Evolutionary conservation across 2,329 filamentous ascomycete genomes (phyloP), one percentile per base, ranked within the genome.

Genomic region (Hypoxylon sp.): DNA sequence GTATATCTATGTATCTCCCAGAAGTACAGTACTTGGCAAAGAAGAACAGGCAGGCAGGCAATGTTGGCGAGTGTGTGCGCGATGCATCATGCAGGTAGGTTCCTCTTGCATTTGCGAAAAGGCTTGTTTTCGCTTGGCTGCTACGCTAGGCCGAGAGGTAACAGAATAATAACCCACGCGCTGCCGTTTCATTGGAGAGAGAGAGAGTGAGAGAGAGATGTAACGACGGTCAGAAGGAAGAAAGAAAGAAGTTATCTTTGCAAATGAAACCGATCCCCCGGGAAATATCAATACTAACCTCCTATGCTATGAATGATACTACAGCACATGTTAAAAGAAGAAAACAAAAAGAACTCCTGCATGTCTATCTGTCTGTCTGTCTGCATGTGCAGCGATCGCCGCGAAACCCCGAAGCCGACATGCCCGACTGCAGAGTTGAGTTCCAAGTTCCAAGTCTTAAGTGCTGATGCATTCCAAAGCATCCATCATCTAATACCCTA

Each of bases 41-140:
- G n/a, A 15, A 20, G 16, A 25, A 21, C n/a, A n/a, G n/a, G 25
- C 25, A 27, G 26, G 7, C 20, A 36, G 20, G 17, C n/a, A 19
- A 29, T n/a, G n/a, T n/a, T n/a, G n/a, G n/a, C n/a, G n/a, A n/a
- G n/a, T n/a, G n/a, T n/a, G n/a, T n/a, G n/a, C n/a, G 41, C 30
- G 35, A 51, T 55, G 51, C 55, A 51, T 44, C 47, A 47, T 58
- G 55, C 55, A 52, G 47, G n/a, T n/a, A n/a, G n/a, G n/a, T n/a
- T n/a, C n/a, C 32, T 43, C 32, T 37, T 46, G 51, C 51, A 55
- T 55, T 51, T 49, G 29, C 43, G 38, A 51, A 58, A 57, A 58
- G 47, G 55, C 55, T 58, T 58, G 44, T 58, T 58, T 58, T 47
- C 34, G 11, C 47, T 55, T 58, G 55, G 55, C 55, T 49, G 29